These are phyloP conservation scores for Exsudoporus floridanus DNA, from an alignment of 1,284 basidiomycete genomes.

Conservation along the genomic window DNA sequence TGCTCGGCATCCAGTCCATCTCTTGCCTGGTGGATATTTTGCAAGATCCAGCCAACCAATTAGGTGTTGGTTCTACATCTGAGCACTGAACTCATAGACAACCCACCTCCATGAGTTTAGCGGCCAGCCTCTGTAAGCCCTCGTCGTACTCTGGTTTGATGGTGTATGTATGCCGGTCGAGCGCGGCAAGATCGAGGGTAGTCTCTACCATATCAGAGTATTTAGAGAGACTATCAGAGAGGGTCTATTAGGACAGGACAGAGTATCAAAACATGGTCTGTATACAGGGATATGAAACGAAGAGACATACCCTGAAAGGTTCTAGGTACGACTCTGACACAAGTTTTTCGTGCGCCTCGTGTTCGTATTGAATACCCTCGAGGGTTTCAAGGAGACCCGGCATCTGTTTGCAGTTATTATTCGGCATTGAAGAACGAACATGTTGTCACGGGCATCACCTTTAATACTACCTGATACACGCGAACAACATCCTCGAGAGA, in stretches of 20 bases:
- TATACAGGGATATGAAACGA: background rate
- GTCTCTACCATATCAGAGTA: slow-evolving; percentile 95
- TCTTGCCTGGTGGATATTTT: slow-evolving; percentile 46
- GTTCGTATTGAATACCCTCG: slow-evolving; percentile 51
- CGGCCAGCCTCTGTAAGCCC: slow-evolving; percentile 67
- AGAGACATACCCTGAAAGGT: slow-evolving; percentile 55
- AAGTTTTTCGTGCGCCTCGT: slow-evolving; percentile 50
- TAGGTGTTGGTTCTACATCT: too few species aligned
- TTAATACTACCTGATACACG: slow-evolving; percentile 86
- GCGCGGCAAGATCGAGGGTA: slow-evolving; percentile 88
- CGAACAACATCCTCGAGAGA: slow-evolving; percentile 94
- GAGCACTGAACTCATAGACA: background rate
- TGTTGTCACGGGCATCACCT: slow-evolving; percentile 37
- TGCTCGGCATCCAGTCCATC: slow-evolving; percentile 89
- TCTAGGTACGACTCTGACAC: slow-evolving; percentile 68
- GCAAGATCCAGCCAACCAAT: background rate
- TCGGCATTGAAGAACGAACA: background rate
- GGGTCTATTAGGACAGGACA: slow-evolving; percentile 47
- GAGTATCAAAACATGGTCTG: background rate
- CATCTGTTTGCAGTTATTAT: slow-evolving; percentile 47
- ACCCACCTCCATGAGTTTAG: slow-evolving; percentile 59
- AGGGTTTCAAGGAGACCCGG: slow-evolving; percentile 72
- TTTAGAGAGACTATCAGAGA: slow-evolving; percentile 64
- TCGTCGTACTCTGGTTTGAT: slow-evolving; percentile 93
- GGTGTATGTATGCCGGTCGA: slow-evolving; percentile 84